Percentiles rank a stretch among this genome's conserved stretches.
These are phyloP conservation scores for Teratosphaeria nubilosa DNA, from an alignment of 2,329 filamentous ascomycete genomes.

Conservation along the genomic window DNA sequence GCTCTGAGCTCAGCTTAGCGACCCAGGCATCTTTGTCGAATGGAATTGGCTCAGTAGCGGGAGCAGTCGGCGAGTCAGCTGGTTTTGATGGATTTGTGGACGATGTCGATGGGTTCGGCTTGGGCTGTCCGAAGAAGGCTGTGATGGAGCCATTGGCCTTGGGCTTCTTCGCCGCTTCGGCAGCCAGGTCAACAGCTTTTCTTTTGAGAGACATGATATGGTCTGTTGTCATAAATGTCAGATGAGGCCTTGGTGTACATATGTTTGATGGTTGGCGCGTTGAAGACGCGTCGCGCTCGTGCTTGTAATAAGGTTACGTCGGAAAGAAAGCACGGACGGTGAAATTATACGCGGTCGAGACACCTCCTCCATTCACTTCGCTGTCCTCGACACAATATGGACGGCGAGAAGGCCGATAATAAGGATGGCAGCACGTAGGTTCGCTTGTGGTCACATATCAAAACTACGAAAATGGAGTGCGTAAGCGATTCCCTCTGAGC, in stretches of 20 bases:
- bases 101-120: conserved; percentile 29
- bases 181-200: conserved; percentile 36
- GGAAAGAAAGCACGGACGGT: not conserved
- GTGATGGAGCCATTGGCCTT: conserved; percentile 67
- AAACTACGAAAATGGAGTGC: too few relatives aligned
- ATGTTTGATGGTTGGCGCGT: not conserved
- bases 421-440: too few relatives aligned
- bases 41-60: conserved; percentile 34
- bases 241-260: not conserved
- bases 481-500: too few relatives aligned
- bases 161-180: conserved; percentile 39
- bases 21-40: conserved; percentile 92
- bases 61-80: conserved; percentile 20
- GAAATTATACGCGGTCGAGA: not conserved
- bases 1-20: conserved; percentile 66
- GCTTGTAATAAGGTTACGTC: not conserved
- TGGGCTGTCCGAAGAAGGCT: conserved; percentile 74
- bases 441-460: too few relatives aligned
- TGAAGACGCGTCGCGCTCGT: not conserved
- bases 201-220: conserved; percentile 41
- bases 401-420: not conserved
- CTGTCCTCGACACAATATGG: not conserved
- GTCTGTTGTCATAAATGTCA: not conserved
- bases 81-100: conserved; percentile 20
- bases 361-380: not conserved